Evolutionary conservation across 2,329 filamentous ascomycete species (phyloP), one percentile per base, ranked within the genome.

Genomic region (Cladosporium sp.): DNA sequence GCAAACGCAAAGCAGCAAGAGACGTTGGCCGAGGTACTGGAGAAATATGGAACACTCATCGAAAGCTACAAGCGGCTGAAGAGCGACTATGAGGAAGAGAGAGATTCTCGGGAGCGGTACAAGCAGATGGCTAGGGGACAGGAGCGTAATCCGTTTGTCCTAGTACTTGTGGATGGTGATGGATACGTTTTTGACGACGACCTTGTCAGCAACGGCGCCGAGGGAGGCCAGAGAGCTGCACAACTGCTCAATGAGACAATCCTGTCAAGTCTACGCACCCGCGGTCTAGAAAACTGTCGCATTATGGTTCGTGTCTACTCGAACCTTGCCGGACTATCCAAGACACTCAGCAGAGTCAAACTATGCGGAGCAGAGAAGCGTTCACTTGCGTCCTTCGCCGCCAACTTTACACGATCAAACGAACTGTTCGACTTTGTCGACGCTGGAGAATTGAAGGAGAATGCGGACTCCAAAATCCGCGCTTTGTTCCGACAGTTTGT

Each of bases 151-250:
- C 83, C 86, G 0, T 89, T 88, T 69, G 85, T 86, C 1, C 78
- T 89, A 2, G 83, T 89, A 7, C 77, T 90, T 0, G 77, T 90
- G 14, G 87, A 90, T 65, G 87, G 86, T 24, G 86, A 90, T 74
- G 85, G 85, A 58, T 88, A 88, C 70, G 71, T 83, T 34, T 78
- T 78, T 63, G 70, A 76, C 52, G 75, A 77, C 41, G 70, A 73
- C 38, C 68, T 77, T 0, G 68, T 76, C 47, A 69, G 68, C 59
- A 68, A 65, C 10, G 73, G 74, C 26, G 66, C 68, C 1, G 83
- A 86, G 4, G 87, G 87, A 15, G 87, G 87, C 4, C 80, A 82
- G 64, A 80, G 77, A 63, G 87, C 86, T 21, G 87, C 86, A 2
- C 80, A 83, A 4, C 76, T 83, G 58, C 76, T 89, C 4, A 83